Base-by-base conservation (phyloP, 1,284 basidiomycete genomes). In the Tylopilus sp. region DNA sequence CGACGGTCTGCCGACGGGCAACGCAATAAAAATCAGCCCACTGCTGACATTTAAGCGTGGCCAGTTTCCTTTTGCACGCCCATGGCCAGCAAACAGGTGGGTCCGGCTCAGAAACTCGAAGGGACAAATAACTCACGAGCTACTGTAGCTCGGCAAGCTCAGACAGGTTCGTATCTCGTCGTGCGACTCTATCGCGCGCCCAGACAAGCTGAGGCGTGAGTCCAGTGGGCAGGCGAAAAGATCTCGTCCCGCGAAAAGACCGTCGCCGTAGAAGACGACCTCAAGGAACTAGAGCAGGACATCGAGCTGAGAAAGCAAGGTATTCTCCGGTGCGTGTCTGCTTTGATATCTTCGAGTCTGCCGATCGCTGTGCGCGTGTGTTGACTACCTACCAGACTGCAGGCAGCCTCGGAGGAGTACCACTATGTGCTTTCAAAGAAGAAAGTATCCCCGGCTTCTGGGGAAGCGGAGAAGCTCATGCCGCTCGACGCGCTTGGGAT, bases 401-500 rank as follows among this genome's bases (percentile, higher is more conserved):
- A 81, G 58, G 58, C 74, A 37, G 82, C 80, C 21, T 78, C 83
- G 5, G 76, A 80, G 49, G 75, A 73, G 18, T 89, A 85, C 57
- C 76, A 84, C 48, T 75, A 76, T 57, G 71, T 71, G 10, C 67
- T 90, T 10, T 73, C 78, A 15, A 88, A 83, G 71, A 83, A 83
- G 71, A 83, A 81, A 59, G 70, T 77, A 4, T 78, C 73, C n/a
- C 73, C 76, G 15, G 77, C 73, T 2, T 69, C 83, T 2, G 79
- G 79, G 30, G 78, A 81, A 50, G 64, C 72, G 2, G 83, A 82
- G 55, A 87, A 88, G 63, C 71, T 86, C 29, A 69, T 88, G 20
- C 80, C 85, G 0, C 73, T 89, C 26, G 91, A 93, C 59, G 80
- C 82, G 21, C 73, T 94, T 7, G 91, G 91, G 2, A 75, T 89